Evolutionary conservation across 352 stramenopile species (phyloP).

Genomic region (Phytophthora melonis): DNA sequence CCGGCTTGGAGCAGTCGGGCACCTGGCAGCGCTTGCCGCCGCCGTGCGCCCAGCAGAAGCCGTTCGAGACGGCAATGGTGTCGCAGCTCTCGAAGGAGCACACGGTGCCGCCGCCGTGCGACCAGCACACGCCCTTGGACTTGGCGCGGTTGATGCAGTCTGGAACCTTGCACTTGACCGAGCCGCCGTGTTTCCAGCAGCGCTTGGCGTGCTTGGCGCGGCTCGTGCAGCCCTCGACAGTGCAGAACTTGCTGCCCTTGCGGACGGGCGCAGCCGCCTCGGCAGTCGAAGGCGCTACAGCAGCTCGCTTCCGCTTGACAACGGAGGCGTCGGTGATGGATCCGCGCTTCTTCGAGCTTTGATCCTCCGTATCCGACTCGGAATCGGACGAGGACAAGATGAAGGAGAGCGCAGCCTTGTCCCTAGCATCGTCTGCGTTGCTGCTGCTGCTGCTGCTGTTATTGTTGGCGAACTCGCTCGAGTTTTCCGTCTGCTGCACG

Average conservation of each 20-base stretch:
- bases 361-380: slow-evolving; percentile 30
- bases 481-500: slow-evolving; percentile 31
- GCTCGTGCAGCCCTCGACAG: slow-evolving; percentile 52
- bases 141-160: slow-evolving; percentile 73
- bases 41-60: slow-evolving; percentile 47
- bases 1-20: slow-evolving; percentile 43
- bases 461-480: slow-evolving; percentile 2
- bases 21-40: slow-evolving; percentile 51
- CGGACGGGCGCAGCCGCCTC: slow-evolving; percentile 11
- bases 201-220: slow-evolving; percentile 58
- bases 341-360: not conserved
- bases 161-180: slow-evolving; percentile 59
- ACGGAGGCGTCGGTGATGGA: slow-evolving; percentile 7
- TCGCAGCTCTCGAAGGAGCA: slow-evolving; percentile 54
- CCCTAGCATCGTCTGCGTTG: slow-evolving; percentile 17
- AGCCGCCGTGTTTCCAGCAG: slow-evolving; percentile 69
- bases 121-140: slow-evolving; percentile 69
- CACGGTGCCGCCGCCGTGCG: slow-evolving; percentile 58
- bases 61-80: slow-evolving; percentile 65
- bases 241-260: slow-evolving; percentile 65
- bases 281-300: not conserved
- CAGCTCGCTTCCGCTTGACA: slow-evolving; percentile 27
- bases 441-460: not conserved
- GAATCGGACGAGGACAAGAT: slow-evolving; percentile 47
- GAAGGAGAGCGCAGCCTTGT: slow-evolving; percentile 45